Evolutionary conservation across 2,329 filamentous ascomycete species (phyloP).

Genomic region (Pseudogymnoascus sp.): DNA sequence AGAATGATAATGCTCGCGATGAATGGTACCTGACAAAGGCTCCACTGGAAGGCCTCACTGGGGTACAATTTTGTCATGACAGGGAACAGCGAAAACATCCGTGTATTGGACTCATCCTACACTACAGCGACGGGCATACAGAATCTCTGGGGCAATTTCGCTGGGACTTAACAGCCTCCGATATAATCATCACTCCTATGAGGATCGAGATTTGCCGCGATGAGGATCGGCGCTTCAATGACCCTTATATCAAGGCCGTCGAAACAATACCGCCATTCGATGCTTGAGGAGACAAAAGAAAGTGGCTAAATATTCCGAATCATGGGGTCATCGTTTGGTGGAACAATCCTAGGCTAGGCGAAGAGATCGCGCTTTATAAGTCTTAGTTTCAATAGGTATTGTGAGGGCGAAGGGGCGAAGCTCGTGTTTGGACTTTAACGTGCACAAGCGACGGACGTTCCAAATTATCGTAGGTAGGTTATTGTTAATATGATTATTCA

Average conservation of each 20-base stretch:
- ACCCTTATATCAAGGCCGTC: neutral
- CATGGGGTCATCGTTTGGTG: neutral
- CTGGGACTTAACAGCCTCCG: neutral
- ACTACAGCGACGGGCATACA: neutral
- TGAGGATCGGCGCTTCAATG: neutral
- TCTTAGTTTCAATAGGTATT: neutral
- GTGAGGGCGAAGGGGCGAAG: neutral
- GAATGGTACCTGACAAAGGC: neutral
- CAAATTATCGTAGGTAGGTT: neutral
- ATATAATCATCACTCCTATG: neutral
- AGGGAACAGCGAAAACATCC: neutral
- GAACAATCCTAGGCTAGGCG: neutral
- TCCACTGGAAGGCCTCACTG: neutral
- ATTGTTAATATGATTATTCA: neutral
- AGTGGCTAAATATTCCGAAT: neutral
- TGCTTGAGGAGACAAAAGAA: neutral
- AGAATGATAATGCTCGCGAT: neutral
- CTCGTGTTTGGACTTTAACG: neutral
- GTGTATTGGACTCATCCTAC: neutral
- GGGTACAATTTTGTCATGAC: neutral
- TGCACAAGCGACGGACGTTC: neutral
- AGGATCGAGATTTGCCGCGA: neutral
- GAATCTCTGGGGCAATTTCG: neutral
- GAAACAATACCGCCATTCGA: neutral
- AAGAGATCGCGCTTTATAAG: neutral